Percentiles rank a stretch among this genome's conserved stretches.
These are phyloP conservation scores for Scheffersomyces parashehatae DNA, from an alignment of 1,139 yeast species.

Conservation along the genomic window DNA sequence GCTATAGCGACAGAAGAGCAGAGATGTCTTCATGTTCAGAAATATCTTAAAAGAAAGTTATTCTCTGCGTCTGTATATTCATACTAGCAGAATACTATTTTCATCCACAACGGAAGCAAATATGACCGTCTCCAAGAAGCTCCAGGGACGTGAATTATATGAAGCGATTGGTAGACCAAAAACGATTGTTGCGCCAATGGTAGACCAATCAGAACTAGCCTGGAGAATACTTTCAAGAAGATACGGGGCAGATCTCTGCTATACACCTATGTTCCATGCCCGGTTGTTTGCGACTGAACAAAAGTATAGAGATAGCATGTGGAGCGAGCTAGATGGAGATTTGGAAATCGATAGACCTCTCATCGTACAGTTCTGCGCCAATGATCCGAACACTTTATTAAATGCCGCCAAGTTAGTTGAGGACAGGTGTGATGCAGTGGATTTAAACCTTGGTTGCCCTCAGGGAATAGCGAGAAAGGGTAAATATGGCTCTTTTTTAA, in stretches of 20 bases:
- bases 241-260: slow-evolving; percentile 92
- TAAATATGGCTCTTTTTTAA: slow-evolving; percentile 89
- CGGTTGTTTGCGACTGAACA: slow-evolving; percentile 81
- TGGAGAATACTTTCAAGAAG: slow-evolving; percentile 88
- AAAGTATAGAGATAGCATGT: slow-evolving; percentile 76
- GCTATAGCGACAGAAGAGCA: no score
- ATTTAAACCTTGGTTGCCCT: slow-evolving; percentile 93
- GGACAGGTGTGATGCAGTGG: slow-evolving; percentile 92
- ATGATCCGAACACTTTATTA: slow-evolving; percentile 83
- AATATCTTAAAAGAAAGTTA: no score
- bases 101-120: neutral
- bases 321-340: slow-evolving; percentile 77
- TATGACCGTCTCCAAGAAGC: slow-evolving; percentile 11
- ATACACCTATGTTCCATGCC: slow-evolving; percentile 97
- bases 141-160: slow-evolving; percentile 67
- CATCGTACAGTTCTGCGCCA: slow-evolving; percentile 94
- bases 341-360: slow-evolving; percentile 70
- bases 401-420: slow-evolving; percentile 80
- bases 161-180: slow-evolving; percentile 72
- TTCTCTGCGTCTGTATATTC: no score
- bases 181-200: slow-evolving; percentile 97
- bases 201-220: slow-evolving; percentile 93
- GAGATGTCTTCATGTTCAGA: no score
- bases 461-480: slow-evolving; percentile 97
- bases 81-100: no score